Evolutionary conservation across 495 filamentous ascomycete genomes (phyloP).

Genomic region (Aspergillus ostianus): DNA sequence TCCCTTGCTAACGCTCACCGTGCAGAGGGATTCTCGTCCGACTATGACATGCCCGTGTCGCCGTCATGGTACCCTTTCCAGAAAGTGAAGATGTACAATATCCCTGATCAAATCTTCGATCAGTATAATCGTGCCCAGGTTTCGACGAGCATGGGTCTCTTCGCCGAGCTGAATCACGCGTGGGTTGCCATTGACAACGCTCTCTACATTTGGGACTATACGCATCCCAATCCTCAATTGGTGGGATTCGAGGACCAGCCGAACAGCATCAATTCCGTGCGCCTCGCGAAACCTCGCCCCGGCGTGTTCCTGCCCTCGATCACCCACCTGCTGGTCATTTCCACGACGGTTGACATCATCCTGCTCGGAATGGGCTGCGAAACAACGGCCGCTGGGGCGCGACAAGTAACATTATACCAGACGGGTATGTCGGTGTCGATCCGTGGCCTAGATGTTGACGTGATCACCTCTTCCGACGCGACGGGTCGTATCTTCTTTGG

Average conservation of each 20-base stretch:
- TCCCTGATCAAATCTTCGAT: slow-evolving; percentile 84
- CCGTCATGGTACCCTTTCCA: slow-evolving; percentile 87
- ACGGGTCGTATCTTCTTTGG: slow-evolving; percentile 90
- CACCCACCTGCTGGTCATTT: slow-evolving; percentile 82
- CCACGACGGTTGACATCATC: slow-evolving; percentile 78
- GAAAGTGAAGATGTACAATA: slow-evolving; percentile 72
- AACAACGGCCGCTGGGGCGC: slow-evolving; percentile 58
- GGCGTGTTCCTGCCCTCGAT: slow-evolving; percentile 84
- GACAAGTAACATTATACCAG: slow-evolving; percentile 72
- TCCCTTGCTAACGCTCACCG: background rate
- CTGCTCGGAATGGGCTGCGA: slow-evolving; percentile 74
- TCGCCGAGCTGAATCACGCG: slow-evolving; percentile 88
- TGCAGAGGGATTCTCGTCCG: slow-evolving; percentile 79
- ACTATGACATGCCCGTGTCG: slow-evolving; percentile 73
- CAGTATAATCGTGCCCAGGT: slow-evolving; percentile 84
- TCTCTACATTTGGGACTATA: slow-evolving; percentile 97
- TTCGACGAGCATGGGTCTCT: slow-evolving; percentile 84
- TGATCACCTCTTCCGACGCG: slow-evolving; percentile 71
- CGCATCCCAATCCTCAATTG: slow-evolving; percentile 78
- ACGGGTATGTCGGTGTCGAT: slow-evolving; percentile 76
- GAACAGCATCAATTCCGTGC: slow-evolving; percentile 81
- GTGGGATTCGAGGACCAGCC: slow-evolving; percentile 88
- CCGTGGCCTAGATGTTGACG: slow-evolving; percentile 67
- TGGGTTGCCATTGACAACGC: slow-evolving; percentile 96
- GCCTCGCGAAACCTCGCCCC: slow-evolving; percentile 70